phyloP scores from a whole-genome alignment of 2,329 filamentous ascomycete genomes.

The Penicillium brasilianum region DNA sequence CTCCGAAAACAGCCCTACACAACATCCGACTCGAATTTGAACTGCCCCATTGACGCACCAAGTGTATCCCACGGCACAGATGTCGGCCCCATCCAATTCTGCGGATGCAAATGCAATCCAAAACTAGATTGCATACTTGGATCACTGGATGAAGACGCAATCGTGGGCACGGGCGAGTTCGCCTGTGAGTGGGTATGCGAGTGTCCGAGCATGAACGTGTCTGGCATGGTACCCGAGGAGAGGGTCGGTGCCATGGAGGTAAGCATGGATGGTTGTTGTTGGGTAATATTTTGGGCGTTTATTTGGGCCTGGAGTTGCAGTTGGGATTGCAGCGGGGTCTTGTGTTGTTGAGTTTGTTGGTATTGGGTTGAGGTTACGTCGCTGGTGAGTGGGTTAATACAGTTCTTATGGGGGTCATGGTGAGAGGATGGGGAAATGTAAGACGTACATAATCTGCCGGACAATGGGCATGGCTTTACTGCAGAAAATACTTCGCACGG shows the following conservation, averaged over 20 bases:
- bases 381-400: slow-evolving; percentile 22
- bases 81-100: slow-evolving; percentile 41
- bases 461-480: slow-evolving; percentile 44
- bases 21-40: slow-evolving; percentile 19
- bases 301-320: slow-evolving; percentile 17
- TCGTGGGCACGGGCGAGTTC: slow-evolving; percentile 28
- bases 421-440: not conserved
- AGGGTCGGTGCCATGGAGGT: slow-evolving; percentile 11
- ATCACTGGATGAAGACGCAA: slow-evolving; percentile 26
- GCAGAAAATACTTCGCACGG: slow-evolving; percentile 43
- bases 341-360: slow-evolving; percentile 22
- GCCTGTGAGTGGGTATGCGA: slow-evolving; percentile 22
- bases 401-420: not conserved
- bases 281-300: slow-evolving; percentile 14
- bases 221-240: slow-evolving; percentile 20
- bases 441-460: slow-evolving; percentile 40
- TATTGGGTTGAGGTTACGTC: slow-evolving; percentile 32
- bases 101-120: slow-evolving; percentile 37
- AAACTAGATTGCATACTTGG: slow-evolving; percentile 28
- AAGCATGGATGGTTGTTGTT: slow-evolving; percentile 17
- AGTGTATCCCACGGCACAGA: slow-evolving; percentile 37
- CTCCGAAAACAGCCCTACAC: not conserved
- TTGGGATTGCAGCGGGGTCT: slow-evolving; percentile 12
- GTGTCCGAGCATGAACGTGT: slow-evolving; percentile 24
- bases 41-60: slow-evolving; percentile 21